Evolutionary conservation across 1,139 yeast species (phyloP), one percentile per base, ranked within the genome.

Genomic region (Scheffersomyces lignicola): DNA sequence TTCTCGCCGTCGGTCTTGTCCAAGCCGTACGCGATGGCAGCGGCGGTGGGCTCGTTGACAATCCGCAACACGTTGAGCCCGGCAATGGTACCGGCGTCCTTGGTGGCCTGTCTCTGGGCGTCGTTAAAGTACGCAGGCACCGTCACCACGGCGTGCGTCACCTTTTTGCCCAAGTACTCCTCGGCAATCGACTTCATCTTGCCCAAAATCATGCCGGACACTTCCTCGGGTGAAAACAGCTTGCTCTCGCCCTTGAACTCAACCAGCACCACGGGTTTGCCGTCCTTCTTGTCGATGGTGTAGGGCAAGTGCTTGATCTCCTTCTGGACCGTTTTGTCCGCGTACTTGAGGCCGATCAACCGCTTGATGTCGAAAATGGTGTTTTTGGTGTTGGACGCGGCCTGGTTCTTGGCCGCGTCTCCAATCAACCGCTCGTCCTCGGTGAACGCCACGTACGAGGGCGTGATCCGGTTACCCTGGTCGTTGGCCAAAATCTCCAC

Each of bases 41-140:
- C 97, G 34, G 97, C 97, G 38, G 97, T 90, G 46, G 97, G 97
- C 74, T 90, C 97, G 65, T 90, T 90, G 51, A 90, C 95, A 59
- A 90, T 89, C 73, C 97, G 84, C 59, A 89, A 77, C 41, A 90
- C 95, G 56, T 86, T 88, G 59, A 90, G 78, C 52, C 97, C 97
- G 32, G 97, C 95, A 74, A 90, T 90, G 43, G 87, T 77, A 73
- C 97, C 97, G 37, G 97, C 97, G 65, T 89, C 97, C 74, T 90
- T 89, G 46, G 97, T 90, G 44, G 97, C 97, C 68, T 90, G 97
- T 75, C 97, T 84, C 73, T 90, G 97, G 40, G 97, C 95, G 68
- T 90, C 97, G 65, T 90, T 92, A 74, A 90, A 90, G 71, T 90
- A 90, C 38, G 97, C 97, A 39, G 97, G 97, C 39, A 90, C 97